Base-by-base conservation (phyloP, 768 basidiomycete species). In the Clitopilus hobsonii region DNA sequence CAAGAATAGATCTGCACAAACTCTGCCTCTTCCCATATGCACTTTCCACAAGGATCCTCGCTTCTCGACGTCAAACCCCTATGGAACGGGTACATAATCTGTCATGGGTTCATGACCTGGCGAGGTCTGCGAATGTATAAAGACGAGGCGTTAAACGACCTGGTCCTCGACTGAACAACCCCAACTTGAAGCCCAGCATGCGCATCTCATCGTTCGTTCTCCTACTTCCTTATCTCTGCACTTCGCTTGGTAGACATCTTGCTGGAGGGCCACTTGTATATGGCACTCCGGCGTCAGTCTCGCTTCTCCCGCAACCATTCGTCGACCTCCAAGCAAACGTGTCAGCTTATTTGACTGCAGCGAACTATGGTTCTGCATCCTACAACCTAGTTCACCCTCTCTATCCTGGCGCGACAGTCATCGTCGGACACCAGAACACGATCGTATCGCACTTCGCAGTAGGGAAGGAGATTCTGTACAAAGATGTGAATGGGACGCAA, bases 391-490 rank as follows among this genome's bases (percentile, higher is more conserved):
- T 65, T 14, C 60, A 63, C 47, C 58, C 67, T 2, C 54, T 68
- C 27, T 68, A 63, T 49, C 67, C 67, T 22, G 65, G 62, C 1
- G 64, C 62, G 5, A 66, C 65, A 8, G 65, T 65, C 18, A 53
- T 68, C 18, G 56, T 67, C 1, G 65, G 61, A 5, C 65, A 66
- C 38, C 27, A 66, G 23, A 60, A 56, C 38, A 61, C 56, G 14
- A 61, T 66, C 32, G 65, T 68, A 5, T 66, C 65, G 16, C 60
- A 66, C 51, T 68, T 66, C 32, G 64, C 63, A 22, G 61, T 65
- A n/a, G 66, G 66, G 2, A 53, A 65, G 16, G 48, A 60, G 3
- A 51, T 51, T 13, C 59, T 58, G 32, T 68, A 68, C 47, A 58
- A 61, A 3, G 56, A 66, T 52, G 60, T 59, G 11, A 65, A 63